These are phyloP conservation scores for Astragalus glycyphyllos DNA, from an alignment of 306 rosid species.

Conservation along the genomic window DNA sequence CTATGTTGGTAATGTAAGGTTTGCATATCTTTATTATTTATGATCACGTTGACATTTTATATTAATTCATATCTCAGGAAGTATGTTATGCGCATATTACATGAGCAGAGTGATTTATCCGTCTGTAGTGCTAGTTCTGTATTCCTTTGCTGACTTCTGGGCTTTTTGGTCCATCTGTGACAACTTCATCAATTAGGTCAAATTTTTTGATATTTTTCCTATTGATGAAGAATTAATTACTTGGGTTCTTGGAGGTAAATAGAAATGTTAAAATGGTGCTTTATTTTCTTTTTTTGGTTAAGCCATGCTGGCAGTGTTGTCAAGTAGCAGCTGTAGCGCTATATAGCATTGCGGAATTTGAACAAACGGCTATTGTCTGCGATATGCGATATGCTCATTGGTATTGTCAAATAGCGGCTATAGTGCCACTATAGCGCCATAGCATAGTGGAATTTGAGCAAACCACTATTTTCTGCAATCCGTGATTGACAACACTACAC, in stretches of 20 bases:
- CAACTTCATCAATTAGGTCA: neutral
- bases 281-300: neutral
- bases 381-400: too few species aligned
- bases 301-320: too few species aligned
- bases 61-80: slow-evolving; percentile 26
- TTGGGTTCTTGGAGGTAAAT: neutral
- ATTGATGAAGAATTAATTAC: neutral
- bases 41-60: neutral
- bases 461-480: too few species aligned
- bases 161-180: slow-evolving; percentile 1
- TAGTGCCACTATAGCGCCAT: too few species aligned
- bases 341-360: too few species aligned
- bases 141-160: neutral
- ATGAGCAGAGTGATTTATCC: slow-evolving; percentile 12
- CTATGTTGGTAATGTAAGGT: slow-evolving; percentile 97
- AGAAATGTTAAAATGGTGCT: neutral
- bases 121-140: slow-evolving; percentile 5
- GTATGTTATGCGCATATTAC: slow-evolving; percentile 1
- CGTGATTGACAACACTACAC: neutral
- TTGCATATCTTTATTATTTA: slow-evolving; percentile 39
- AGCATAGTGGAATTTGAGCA: too few species aligned
- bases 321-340: too few species aligned
- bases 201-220: neutral
- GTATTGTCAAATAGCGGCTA: too few species aligned
- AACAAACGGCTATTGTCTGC: too few species aligned